A percentile compares a stretch with the other conserved stretches of the same genome.
Evolutionary conservation across 176 grass and related monocot genomes (phyloP).

Genomic region (Hordeum vulgare): DNA sequence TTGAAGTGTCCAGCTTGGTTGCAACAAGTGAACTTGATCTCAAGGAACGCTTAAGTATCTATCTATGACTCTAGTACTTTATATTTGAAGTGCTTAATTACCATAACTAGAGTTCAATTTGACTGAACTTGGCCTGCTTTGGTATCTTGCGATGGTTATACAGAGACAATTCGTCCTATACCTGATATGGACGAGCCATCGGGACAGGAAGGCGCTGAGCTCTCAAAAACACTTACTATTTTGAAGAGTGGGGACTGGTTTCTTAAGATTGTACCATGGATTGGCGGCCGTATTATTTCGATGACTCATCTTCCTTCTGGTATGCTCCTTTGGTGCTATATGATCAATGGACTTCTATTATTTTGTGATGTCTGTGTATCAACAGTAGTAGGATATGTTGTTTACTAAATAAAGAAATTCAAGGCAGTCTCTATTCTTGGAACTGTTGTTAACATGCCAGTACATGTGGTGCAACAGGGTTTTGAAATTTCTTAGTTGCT

Average conservation of each 20-base stretch:
- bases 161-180: slow-evolving; percentile 62
- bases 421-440: background rate
- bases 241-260: slow-evolving; percentile 77
- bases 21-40: slow-evolving; percentile 46
- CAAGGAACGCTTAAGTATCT: slow-evolving; percentile 49
- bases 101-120: background rate
- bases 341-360: background rate
- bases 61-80: background rate
- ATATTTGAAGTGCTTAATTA: background rate
- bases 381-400: background rate
- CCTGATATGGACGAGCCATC: slow-evolving; percentile 50
- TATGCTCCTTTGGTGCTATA: slow-evolving; percentile 26
- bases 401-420: background rate
- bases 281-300: slow-evolving; percentile 85
- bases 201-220: slow-evolving; percentile 53
- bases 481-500: background rate
- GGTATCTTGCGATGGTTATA: slow-evolving; percentile 12
- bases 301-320: slow-evolving; percentile 89
- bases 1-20: slow-evolving; percentile 52
- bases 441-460: background rate
- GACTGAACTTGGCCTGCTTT: background rate
- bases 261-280: slow-evolving; percentile 85
- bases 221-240: slow-evolving; percentile 65
- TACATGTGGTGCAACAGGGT: background rate
- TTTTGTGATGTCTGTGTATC: background rate